phyloP scores from a whole-genome alignment of 2,329 filamentous ascomycete species.

The Hypoxylon sp. region DNA sequence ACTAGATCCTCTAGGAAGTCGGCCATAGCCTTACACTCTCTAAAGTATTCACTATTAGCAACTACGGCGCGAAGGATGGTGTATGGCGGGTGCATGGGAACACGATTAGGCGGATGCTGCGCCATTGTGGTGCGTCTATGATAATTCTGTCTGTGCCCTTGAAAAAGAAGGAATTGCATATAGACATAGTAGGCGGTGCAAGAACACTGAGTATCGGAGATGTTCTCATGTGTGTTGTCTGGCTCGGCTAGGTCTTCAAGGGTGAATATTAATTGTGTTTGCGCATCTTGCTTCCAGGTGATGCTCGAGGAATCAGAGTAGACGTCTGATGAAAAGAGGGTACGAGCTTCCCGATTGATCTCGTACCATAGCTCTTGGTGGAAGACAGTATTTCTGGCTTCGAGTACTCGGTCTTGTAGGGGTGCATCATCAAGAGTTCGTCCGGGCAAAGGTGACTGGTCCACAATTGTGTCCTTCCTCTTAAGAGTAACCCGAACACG shows the following conservation, averaged over 20 bases:
- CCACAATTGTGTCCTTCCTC: constrained; percentile 70
- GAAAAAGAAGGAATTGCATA: constrained; percentile 82
- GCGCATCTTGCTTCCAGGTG: constrained; percentile 67
- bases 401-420: constrained; percentile 78
- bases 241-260: constrained; percentile 73
- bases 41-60: constrained; percentile 63
- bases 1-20: constrained; percentile 62
- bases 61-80: constrained; percentile 68
- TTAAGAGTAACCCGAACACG: constrained; percentile 78
- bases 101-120: constrained; percentile 57
- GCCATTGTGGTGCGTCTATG: constrained; percentile 74
- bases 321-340: constrained; percentile 79
- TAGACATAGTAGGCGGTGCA: constrained; percentile 76
- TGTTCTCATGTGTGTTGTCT: constrained; percentile 54
- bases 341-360: constrained; percentile 84
- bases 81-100: constrained; percentile 60
- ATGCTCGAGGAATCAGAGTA: constrained; percentile 72
- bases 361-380: constrained; percentile 93
- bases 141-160: constrained; percentile 84
- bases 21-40: constrained; percentile 58
- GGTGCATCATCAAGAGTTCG: constrained; percentile 70
- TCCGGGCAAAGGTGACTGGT: constrained; percentile 67
- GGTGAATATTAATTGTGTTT: constrained; percentile 75
- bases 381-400: constrained; percentile 84
- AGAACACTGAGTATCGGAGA: constrained; percentile 65